Conservation (phyloP, 2,329 filamentous ascomycete genomes). For the Phialocephala subalpina region DNA sequence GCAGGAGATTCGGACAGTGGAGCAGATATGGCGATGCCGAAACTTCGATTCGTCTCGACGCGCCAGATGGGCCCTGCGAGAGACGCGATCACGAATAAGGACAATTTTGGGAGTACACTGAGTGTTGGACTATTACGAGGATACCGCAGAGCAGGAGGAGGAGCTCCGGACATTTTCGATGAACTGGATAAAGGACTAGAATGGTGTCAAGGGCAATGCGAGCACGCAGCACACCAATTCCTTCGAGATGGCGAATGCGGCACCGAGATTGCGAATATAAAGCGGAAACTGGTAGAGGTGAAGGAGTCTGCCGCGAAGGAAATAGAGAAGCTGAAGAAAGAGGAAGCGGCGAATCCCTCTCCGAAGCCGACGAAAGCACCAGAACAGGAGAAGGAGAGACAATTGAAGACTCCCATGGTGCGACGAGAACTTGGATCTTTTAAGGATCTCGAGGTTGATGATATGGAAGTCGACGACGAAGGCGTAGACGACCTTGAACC, state of each 20-base stretch:
- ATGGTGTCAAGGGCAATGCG: constrained; percentile 80
- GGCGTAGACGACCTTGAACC: constrained; percentile 35
- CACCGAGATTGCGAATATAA: constrained; percentile 75
- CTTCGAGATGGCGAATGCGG: constrained; percentile 86
- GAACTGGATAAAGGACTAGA: constrained; percentile 81
- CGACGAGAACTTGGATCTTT: constrained; percentile 20
- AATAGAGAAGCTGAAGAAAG: constrained; percentile 33
- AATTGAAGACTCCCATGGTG: constrained; percentile 24
- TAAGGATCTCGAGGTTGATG: constrained; percentile 38
- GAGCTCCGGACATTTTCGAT: constrained; percentile 66
- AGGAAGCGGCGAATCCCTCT: constrained; percentile 25
- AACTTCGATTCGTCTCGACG: constrained; percentile 49
- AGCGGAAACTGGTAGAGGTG: constrained; percentile 54
- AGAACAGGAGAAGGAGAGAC: constrained; percentile 8
- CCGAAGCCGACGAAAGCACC: constrained; percentile 9
- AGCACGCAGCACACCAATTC: constrained; percentile 88
- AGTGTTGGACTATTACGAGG: constrained; percentile 35
- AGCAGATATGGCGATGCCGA: constrained; percentile 42
- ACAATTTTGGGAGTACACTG: constrained; percentile 30
- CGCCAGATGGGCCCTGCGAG: constrained; percentile 48
- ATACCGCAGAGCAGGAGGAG: constrained; percentile 33
- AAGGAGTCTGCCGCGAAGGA: constrained; percentile 52
- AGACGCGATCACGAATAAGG: constrained; percentile 32
- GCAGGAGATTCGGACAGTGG: constrained; percentile 31
- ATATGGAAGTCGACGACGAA: constrained; percentile 40